Evolutionary conservation across 2,329 filamentous ascomycete species (phyloP).

Genomic region (Paecilomyces fulvus): DNA sequence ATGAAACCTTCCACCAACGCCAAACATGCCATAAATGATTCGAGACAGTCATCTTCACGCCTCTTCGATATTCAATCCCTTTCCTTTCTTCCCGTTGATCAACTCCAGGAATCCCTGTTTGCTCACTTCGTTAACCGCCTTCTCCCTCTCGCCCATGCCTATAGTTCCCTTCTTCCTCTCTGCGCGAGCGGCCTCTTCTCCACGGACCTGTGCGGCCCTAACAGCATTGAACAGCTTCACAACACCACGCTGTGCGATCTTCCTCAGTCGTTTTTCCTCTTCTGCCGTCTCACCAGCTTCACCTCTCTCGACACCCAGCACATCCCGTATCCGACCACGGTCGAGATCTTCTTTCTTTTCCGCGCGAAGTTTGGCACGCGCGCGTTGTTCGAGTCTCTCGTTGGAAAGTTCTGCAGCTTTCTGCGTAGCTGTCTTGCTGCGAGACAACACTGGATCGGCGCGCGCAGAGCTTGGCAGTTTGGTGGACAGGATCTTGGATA

Average conservation of each 20-base stretch:
- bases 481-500: slow-evolving; percentile 83
- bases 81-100: slow-evolving; percentile 56
- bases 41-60: slow-evolving; percentile 20
- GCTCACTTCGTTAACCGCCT: slow-evolving; percentile 90
- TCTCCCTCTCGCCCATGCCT: slow-evolving; percentile 70
- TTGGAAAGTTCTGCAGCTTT: slow-evolving; percentile 66
- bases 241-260: slow-evolving; percentile 87
- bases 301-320: slow-evolving; percentile 56
- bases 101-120: slow-evolving; percentile 89
- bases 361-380: slow-evolving; percentile 66
- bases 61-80: slow-evolving; percentile 37
- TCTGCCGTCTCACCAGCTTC: slow-evolving; percentile 50
- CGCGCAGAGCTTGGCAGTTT: slow-evolving; percentile 78
- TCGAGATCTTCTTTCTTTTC: slow-evolving; percentile 73
- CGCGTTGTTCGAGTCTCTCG: slow-evolving; percentile 70
- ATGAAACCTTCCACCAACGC: slow-evolving; percentile 18
- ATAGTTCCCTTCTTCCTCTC: slow-evolving; percentile 64
- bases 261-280: slow-evolving; percentile 70
- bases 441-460: slow-evolving; percentile 81
- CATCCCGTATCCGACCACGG: slow-evolving; percentile 80
- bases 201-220: slow-evolving; percentile 82
- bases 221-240: slow-evolving; percentile 96
- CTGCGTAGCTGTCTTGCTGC: slow-evolving; percentile 66
- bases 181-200: slow-evolving; percentile 61
- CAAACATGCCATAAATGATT: slow-evolving; percentile 18